phyloP scores from a whole-genome alignment of 257 asterid genomes.

The Capsicum baccatum region DNA sequence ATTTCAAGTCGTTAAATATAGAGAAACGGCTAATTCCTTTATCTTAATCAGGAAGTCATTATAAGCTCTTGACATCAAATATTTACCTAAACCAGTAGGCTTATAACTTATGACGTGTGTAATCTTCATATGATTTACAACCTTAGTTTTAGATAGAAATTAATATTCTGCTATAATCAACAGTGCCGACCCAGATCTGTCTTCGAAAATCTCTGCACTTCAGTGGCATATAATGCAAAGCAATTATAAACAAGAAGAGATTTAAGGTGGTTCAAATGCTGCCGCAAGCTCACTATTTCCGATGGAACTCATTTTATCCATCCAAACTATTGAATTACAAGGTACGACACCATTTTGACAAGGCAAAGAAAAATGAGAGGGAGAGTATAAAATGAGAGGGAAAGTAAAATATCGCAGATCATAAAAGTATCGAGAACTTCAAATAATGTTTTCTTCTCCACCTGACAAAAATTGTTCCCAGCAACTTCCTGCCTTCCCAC shows the following conservation, averaged over 20 bases:
- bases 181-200: background rate
- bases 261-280: constrained; percentile 13
- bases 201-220: background rate
- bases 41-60: too few species aligned
- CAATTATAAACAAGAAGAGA: background rate
- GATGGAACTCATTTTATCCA: constrained; percentile 24
- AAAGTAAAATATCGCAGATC: constrained; percentile 13
- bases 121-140: background rate
- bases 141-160: background rate
- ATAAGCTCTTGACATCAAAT: too few species aligned
- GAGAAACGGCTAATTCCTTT: too few species aligned
- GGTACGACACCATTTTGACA: constrained; percentile 20
- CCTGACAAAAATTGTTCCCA: constrained; percentile 64
- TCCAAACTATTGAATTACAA: constrained; percentile 24
- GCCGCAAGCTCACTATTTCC: constrained; percentile 9
- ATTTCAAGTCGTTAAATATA: too few species aligned
- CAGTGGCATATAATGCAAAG: background rate
- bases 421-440: constrained; percentile 32
- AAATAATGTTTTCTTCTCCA: constrained; percentile 55
- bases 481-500: constrained; percentile 60
- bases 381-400: background rate
- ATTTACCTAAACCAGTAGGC: background rate
- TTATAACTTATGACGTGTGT: background rate
- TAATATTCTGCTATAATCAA: background rate
- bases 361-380: background rate